These are phyloP conservation scores for Aspergillus fumigatus DNA, from an alignment of 2,329 filamentous ascomycete species.

Conservation along the genomic window DNA sequence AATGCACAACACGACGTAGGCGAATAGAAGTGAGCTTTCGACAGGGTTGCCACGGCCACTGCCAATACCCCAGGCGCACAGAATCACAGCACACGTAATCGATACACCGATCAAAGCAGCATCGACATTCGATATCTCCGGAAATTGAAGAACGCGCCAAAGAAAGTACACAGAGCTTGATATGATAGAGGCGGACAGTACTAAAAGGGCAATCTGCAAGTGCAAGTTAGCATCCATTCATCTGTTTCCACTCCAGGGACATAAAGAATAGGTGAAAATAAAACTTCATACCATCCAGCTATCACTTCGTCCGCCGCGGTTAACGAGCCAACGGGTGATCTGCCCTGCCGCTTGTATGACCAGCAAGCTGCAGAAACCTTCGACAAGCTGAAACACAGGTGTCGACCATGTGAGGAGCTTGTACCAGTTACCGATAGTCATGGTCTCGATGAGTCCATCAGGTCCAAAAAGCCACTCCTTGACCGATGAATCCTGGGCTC, in stretches of 20 bases:
- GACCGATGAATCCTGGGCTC: conserved; percentile 60
- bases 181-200: conserved; percentile 84
- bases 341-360: conserved; percentile 95
- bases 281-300: conserved; percentile 78
- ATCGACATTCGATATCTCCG: conserved; percentile 86
- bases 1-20: conserved; percentile 96
- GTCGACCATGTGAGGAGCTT: conserved; percentile 83
- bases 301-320: conserved; percentile 79
- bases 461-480: conserved; percentile 85
- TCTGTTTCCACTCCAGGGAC: background rate
- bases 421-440: conserved; percentile 84
- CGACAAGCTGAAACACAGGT: conserved; percentile 87
- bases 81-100: conserved; percentile 86
- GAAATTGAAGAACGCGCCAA: conserved; percentile 90
- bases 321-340: conserved; percentile 91
- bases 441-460: conserved; percentile 72
- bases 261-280: background rate
- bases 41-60: conserved; percentile 92
- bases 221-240: conserved; percentile 13
- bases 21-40: conserved; percentile 90
- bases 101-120: conserved; percentile 88
- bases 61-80: conserved; percentile 90
- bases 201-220: conserved; percentile 73
- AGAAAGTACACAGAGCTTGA: conserved; percentile 94
- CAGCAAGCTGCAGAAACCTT: conserved; percentile 93